A percentile compares a stretch with the other conserved stretches of the same genome.
phyloP scores from a whole-genome alignment of 805 yeast genomes.

The Torulaspora indica region DNA sequence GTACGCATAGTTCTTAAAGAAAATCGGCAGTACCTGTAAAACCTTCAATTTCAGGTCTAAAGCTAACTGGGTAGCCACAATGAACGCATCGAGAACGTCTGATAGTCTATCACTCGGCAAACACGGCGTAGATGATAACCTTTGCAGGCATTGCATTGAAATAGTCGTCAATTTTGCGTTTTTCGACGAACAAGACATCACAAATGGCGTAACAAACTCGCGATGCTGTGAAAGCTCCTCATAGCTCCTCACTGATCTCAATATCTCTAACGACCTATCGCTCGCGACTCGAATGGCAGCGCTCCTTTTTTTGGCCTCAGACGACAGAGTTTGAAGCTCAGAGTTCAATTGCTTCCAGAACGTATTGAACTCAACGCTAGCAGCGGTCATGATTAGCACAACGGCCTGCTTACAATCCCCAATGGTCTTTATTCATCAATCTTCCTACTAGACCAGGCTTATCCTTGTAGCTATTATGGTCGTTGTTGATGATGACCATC shows the following conservation, averaged over 20 bases:
- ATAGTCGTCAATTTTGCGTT: constrained; percentile 69
- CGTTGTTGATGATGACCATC: neutral
- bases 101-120: constrained; percentile 51
- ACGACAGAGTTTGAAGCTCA: constrained; percentile 56
- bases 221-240: constrained; percentile 42
- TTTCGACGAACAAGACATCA: constrained; percentile 66
- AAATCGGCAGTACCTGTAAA: constrained; percentile 72
- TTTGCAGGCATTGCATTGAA: constrained; percentile 67
- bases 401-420: neutral
- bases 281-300: constrained; percentile 59
- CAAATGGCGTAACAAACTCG: constrained; percentile 61
- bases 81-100: constrained; percentile 59
- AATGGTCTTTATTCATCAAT: neutral
- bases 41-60: constrained; percentile 82
- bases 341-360: constrained; percentile 38
- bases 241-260: constrained; percentile 37
- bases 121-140: constrained; percentile 49
- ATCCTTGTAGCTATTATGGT: neutral
- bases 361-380: constrained; percentile 18
- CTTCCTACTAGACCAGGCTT: neutral
- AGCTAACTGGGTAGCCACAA: constrained; percentile 70
- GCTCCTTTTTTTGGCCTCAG: constrained; percentile 69
- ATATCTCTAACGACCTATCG: constrained; percentile 47
- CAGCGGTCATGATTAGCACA: constrained; percentile 13
- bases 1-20: constrained; percentile 59